phyloP scores from a whole-genome alignment of 192 early-diverging fungal genomes.

The Linnemannia hyalina region DNA sequence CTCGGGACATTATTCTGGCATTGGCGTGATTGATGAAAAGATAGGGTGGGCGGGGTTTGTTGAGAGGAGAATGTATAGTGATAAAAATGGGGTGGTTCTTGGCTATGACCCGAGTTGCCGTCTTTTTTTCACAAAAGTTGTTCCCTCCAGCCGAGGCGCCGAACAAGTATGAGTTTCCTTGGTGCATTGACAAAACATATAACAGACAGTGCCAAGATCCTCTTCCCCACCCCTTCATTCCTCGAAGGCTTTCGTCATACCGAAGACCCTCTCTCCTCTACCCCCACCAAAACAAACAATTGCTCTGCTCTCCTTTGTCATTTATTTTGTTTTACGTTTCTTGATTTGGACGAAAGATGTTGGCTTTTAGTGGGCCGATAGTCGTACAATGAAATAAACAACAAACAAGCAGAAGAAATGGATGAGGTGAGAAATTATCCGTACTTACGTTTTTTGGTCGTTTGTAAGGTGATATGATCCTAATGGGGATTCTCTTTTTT shows the following conservation, averaged over 20 bases:
- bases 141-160: background rate
- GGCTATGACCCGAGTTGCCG: background rate
- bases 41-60: background rate
- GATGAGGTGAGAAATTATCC: background rate
- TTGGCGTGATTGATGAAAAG: background rate
- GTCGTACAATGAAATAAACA: background rate
- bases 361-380: background rate
- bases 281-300: no score
- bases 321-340: background rate
- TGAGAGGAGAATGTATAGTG: background rate
- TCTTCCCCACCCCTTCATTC: no score
- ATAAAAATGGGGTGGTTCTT: background rate
- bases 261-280: no score
- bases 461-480: background rate
- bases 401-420: background rate
- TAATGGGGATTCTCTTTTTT: background rate
- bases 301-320: background rate
- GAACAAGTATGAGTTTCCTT: background rate
- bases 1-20: background rate
- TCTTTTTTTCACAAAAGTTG: background rate
- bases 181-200: no score
- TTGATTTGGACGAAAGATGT: background rate
- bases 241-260: no score
- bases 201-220: no score
- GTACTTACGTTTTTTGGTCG: slow-evolving; percentile 1